Percentiles rank a stretch among this genome's conserved stretches.
Evolutionary conservation across 192 early-diverging fungal species (phyloP).

Genomic region (Podochytrium sp.): DNA sequence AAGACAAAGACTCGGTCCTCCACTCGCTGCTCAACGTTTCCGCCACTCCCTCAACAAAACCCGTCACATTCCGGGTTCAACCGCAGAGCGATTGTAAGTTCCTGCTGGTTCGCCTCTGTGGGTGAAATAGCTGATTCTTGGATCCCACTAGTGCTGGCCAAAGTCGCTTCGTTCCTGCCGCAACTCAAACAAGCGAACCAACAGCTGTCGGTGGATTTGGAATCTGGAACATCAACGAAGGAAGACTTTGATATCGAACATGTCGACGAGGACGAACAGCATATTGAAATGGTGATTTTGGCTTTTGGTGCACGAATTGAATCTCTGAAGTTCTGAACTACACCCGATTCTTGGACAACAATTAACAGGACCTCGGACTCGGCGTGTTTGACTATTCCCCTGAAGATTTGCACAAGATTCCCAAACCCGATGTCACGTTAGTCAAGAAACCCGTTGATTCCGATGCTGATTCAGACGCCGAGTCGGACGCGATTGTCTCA

Average conservation of each 20-base stretch:
- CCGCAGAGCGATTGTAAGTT: constrained; percentile 2
- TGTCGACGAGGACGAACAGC: neutral
- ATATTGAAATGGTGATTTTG: constrained; percentile 22
- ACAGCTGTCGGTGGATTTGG: neutral
- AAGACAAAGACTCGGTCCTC: constrained; percentile 8
- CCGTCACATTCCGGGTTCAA: neutral
- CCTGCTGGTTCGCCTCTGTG: no score
- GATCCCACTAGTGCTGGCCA: neutral
- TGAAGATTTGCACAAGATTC: constrained; percentile 17
- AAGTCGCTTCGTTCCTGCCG: constrained; percentile 23
- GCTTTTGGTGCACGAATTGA: neutral
- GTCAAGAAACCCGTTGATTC: neutral
- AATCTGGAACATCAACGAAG: neutral
- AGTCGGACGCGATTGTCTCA: neutral
- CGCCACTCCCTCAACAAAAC: neutral
- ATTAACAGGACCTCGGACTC: constrained; percentile 11
- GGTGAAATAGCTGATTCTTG: neutral
- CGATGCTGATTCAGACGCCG: neutral
- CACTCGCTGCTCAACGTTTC: constrained; percentile 1
- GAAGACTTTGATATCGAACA: constrained; percentile 25
- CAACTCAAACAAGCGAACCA: constrained; percentile 26
- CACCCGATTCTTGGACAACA: neutral
- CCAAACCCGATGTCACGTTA: neutral
- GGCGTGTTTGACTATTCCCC: constrained; percentile 25
- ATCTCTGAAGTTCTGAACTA: neutral